Base-by-base conservation (phyloP, 345 rosid genomes). In the Melastoma malabathricum region DNA sequence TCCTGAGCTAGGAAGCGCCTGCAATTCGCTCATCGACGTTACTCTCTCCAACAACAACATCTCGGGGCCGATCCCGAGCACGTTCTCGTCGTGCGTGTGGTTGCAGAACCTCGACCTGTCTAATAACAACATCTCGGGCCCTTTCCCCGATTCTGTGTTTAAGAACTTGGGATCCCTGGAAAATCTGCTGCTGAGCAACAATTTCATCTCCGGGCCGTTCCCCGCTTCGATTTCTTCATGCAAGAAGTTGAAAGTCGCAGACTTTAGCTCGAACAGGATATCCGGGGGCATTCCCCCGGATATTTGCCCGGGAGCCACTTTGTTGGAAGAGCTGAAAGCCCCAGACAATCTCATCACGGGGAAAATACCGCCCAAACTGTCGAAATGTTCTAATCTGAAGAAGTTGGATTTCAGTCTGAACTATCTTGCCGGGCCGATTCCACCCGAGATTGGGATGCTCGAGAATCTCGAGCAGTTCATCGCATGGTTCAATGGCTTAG, bases 401-500 rank as follows among this genome's bases (percentile, higher is more conserved):
- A 67, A 78, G 3, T 69, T 90, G 18, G 98, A 90, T 75, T 60
- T 86, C 44, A 90, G 98, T 65, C 68, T 90, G 48, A 90, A 90
- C 67, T 87, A 75, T 57, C 81, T 90, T 50, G 80, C 68, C 48
- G 98, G 98, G 1, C 69, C 92, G 39, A 84, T 90, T 56, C 98
- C 98, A 0, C 48, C 79, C 5, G 95, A 80, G 66, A 66, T 90
- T 1, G 98, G 98, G 18, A 70, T 55, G 18, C 92, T 90, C 5
- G 73, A 67, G 69, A 77, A 82, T 43, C 93, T 90, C 15, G 98
- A 90, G 67, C 92, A 90, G 59, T 68, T 90, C 46, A 84, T 86
- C 31, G 94, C 98, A 0, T 90, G 98, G 98, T 82, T 70, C 58
- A 90, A 90, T 74, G 76, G 74, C 15, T 47, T 90, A 72, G 76